Base-by-base conservation (phyloP, 257 asterid genomes). In the Cinchona pubescens region DNA sequence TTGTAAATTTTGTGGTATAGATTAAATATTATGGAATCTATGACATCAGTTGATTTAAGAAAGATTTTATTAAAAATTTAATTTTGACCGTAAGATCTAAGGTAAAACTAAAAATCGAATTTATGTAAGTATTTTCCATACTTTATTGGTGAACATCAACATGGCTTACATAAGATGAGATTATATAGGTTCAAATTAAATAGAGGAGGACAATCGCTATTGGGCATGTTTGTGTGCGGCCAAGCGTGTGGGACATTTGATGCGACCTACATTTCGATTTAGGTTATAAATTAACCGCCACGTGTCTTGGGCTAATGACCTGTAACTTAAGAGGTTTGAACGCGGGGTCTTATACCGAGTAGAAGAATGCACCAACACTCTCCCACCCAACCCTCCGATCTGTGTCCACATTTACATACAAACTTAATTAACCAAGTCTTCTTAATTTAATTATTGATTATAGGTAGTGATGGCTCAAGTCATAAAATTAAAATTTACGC, bases 221-320 rank as follows among this genome's bases (percentile, higher is more conserved):
- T 60, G 75, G 78, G 82, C 71, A 21, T 67, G 56, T 55, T 48
- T 40, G 72, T 45, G 35, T 49, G 78, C 75, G 73, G 69, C 61
- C 68, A 86, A 85, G 83, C 95, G 96, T 81, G 96, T 92, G 90
- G 92, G 90, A 73, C 88, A 79, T 5, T 48, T 60, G 92, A 92
- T 82, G 86, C 72, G 90, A 89, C 87, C 45, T 32, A 58, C 82
- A 80, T 80, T 85, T 77, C 69, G 88, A 80, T 80, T 85, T 77
- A 71, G 88, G 88, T 83, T 75, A 65, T 27, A 76, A 40, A 30
- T 65, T 25, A 79, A 75, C 71, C 53, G 88, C 88, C 94, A 88
- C 92, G 92, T 92, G 86, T 83, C 9, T 30, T 7, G 25, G 72
- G 18, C 34, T 18, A 38, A 45, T 81, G 81, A 86, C 85, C 32